phyloP scores from a whole-genome alignment of 1,284 basidiomycete species.

The Sanguinoderma infundibulare region DNA sequence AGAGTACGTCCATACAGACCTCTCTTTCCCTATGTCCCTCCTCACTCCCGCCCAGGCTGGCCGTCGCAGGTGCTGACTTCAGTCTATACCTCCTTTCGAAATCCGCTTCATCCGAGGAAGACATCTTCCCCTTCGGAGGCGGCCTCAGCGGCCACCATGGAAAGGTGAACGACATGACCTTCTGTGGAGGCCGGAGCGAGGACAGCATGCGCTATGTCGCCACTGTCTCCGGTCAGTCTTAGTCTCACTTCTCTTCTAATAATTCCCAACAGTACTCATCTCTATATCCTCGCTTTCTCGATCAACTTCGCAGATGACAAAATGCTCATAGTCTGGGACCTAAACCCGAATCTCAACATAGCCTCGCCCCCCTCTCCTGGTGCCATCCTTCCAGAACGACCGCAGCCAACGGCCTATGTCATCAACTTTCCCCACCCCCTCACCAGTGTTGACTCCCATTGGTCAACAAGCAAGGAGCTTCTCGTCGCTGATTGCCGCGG shows the following conservation, averaged over 20 bases:
- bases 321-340: constrained; percentile 84
- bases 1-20: constrained; percentile 53
- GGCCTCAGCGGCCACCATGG: constrained; percentile 79
- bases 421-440: constrained; percentile 74
- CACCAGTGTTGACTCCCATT: constrained; percentile 70
- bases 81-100: constrained; percentile 72
- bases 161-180: constrained; percentile 74
- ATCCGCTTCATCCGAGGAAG: constrained; percentile 50
- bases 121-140: constrained; percentile 72
- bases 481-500: constrained; percentile 75
- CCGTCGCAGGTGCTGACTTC: constrained; percentile 68
- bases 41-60: constrained; percentile 49
- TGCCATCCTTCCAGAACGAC: constrained; percentile 36
- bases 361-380: constrained; percentile 41
- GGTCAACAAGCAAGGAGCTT: constrained; percentile 73
- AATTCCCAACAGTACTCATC: not conserved
- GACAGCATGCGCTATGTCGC: constrained; percentile 75
- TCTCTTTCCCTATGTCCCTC: not conserved
- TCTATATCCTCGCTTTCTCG: not conserved
- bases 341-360: constrained; percentile 57
- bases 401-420: constrained; percentile 76
- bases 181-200: constrained; percentile 70
- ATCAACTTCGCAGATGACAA: constrained; percentile 63
- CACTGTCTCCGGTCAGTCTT: constrained; percentile 68
- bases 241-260: not conserved